Conservation (phyloP, 805 yeast species). For the Lachancea mirantina region DNA sequence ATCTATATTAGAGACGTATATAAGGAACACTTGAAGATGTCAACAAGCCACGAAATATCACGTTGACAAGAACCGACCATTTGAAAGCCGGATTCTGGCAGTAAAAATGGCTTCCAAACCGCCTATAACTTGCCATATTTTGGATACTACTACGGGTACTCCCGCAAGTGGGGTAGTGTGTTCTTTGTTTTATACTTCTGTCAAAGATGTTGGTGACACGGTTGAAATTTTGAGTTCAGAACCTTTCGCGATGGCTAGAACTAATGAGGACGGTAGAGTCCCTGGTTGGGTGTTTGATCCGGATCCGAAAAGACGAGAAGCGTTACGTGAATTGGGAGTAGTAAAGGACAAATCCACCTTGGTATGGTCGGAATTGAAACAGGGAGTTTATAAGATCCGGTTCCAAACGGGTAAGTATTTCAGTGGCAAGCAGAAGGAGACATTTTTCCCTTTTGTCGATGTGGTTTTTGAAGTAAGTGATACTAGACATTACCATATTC, state of each 20-base stretch:
- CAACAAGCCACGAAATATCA: no score
- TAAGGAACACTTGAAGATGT: no score
- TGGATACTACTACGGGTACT: slow-evolving; percentile 75
- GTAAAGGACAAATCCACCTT: slow-evolving; percentile 11
- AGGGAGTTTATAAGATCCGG: slow-evolving; percentile 69
- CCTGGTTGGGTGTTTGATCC: slow-evolving; percentile 55
- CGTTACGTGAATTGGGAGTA: slow-evolving; percentile 30
- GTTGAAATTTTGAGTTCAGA: slow-evolving; percentile 27
- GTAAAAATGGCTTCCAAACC: no score
- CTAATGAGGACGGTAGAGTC: slow-evolving; percentile 79
- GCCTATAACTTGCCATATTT: slow-evolving; percentile 83
- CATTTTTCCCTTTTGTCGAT: slow-evolving; percentile 86
- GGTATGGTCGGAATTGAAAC: slow-evolving; percentile 41
- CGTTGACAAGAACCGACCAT: no score
- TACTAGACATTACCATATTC: slow-evolving; percentile 83
- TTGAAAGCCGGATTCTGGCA: no score
- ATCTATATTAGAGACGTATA: slow-evolving; percentile 1
- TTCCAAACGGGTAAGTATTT: slow-evolving; percentile 72
- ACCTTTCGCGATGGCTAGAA: slow-evolving; percentile 61
- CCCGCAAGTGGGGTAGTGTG: slow-evolving; percentile 80
- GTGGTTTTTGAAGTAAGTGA: slow-evolving; percentile 60
- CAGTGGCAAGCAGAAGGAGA: slow-evolving; percentile 31
- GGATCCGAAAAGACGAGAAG: slow-evolving; percentile 10
- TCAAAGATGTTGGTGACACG: slow-evolving; percentile 16
- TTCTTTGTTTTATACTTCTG: slow-evolving; percentile 38